Base-by-base conservation (phyloP, 2,329 filamentous ascomycete genomes). In the Pseudogymnoascus sp. region DNA sequence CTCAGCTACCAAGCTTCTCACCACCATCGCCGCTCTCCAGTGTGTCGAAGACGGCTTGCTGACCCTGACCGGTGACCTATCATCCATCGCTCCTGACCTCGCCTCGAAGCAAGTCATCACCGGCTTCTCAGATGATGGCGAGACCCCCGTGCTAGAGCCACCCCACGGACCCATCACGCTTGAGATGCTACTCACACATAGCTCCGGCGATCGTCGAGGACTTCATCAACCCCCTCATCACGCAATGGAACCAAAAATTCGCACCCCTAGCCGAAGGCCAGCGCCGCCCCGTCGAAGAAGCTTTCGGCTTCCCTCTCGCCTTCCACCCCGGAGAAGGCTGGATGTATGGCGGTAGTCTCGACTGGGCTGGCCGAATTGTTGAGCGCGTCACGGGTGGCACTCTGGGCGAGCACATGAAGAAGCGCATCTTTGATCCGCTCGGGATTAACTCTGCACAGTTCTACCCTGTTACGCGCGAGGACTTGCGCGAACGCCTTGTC, bases 371-470 rank as follows among this genome's bases (percentile, higher is more conserved):
- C 2, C 69, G 81, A 1, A 71, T 76, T 0, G 65, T 84, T 0
- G 77, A 83, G 65, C 75, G 81, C 9, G 74, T 71, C 2, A 79
- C 76, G 0, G 76, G 77, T 0, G 60, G 74, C 0, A 69, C 67
- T 0, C 74, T 84, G 2, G 79, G 81, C 38, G 76, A 78, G 3
- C 83, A 81, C 63, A 69, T 83, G 16, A 76, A 80, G 61, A 70
- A 76, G 60, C 67, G 80, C 18, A 73, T 84, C 31, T 78, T 79
- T 60, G 63, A 74, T 4, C 79, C 79, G 1, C 71, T 84, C 1
- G 75, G 75, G 11, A 75, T 81, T 43, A 68, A 61, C 0, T 72
- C 75, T 60, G 73, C 73, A 1, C 67, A 76, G 63, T 77, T 79
- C 64, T 73, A 72, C n/a, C 76, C 78, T 0, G 65, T 45, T 4